Percentiles rank a stretch among this genome's conserved stretches.
These are phyloP conservation scores for Trametes cinnabarina DNA, from an alignment of 768 basidiomycete genomes.

Conservation along the genomic window DNA sequence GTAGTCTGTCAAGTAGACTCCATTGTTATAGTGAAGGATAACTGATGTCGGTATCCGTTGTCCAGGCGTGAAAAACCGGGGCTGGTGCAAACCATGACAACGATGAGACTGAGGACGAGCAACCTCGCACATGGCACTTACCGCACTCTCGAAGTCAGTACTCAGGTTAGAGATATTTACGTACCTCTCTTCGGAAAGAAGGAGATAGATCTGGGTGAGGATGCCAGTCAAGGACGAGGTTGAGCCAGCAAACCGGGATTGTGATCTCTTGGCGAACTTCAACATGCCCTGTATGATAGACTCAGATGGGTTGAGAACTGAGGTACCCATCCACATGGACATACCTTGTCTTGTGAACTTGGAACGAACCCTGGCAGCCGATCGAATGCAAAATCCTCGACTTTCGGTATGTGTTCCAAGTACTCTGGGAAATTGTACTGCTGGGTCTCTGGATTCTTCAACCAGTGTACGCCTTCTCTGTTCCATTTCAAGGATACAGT, in stretches of 20 bases:
- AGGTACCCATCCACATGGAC: no score
- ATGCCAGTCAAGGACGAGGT: slow-evolving; percentile 88
- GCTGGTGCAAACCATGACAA: neutral
- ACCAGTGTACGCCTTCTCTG: slow-evolving; percentile 89
- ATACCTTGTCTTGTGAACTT: slow-evolving; percentile 73
- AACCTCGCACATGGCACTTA: no score
- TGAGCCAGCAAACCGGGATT: slow-evolving; percentile 71
- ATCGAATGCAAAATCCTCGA: slow-evolving; percentile 84
- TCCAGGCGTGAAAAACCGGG: slow-evolving; percentile 62
- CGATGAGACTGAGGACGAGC: no score
- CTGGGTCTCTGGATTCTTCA: slow-evolving; percentile 80
- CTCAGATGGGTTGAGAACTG: neutral
- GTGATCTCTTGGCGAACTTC: neutral
- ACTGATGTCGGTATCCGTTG: slow-evolving; percentile 77
- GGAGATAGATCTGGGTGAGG: slow-evolving; percentile 84
- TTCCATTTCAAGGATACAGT: neutral
- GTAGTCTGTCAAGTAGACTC: slow-evolving; percentile 67
- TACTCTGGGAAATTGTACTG: slow-evolving; percentile 82
- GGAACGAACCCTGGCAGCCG: slow-evolving; percentile 69
- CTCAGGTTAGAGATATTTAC: slow-evolving; percentile 66
- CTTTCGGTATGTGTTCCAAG: slow-evolving; percentile 70
- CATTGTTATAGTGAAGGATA: slow-evolving; percentile 59
- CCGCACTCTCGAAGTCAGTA: slow-evolving; percentile 55
- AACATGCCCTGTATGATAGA: neutral
- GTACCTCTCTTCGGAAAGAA: slow-evolving; percentile 68